phyloP scores from a whole-genome alignment of 352 stramenopile genomes.

The Phytophthora pini region DNA sequence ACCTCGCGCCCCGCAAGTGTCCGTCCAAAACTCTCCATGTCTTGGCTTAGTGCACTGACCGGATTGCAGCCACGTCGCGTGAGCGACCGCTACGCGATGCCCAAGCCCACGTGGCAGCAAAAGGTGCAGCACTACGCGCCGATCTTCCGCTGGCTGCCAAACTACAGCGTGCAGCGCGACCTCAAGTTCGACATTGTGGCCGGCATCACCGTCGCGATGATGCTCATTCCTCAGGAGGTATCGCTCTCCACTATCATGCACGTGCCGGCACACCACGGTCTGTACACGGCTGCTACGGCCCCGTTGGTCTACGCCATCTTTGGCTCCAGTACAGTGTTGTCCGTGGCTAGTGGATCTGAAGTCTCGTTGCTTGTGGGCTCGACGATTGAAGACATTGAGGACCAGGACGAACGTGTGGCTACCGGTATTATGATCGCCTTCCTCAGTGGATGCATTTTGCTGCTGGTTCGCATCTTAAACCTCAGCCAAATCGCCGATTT shows the following conservation, averaged over 20 bases:
- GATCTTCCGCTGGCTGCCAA: conserved; percentile 27
- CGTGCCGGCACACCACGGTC: conserved; percentile 18
- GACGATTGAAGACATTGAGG: conserved; percentile 21
- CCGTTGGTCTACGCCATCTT: conserved; percentile 26
- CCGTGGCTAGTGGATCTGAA: conserved; percentile 22
- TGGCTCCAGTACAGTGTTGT: conserved; percentile 25
- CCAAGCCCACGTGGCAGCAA: conserved; percentile 22
- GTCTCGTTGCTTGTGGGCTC: conserved; percentile 23
- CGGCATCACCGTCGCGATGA: conserved; percentile 21
- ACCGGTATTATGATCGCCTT: conserved; percentile 24
- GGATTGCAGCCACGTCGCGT: conserved; percentile 10
- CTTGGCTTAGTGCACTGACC: conserved; percentile 13
- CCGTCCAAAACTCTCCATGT: neutral
- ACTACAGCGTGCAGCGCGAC: conserved; percentile 29
- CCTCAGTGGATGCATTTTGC: conserved; percentile 20
- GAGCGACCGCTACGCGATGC: conserved; percentile 22
- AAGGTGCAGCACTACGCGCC: conserved; percentile 24
- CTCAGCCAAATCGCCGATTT: conserved; percentile 30
- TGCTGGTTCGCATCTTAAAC: conserved; percentile 15
- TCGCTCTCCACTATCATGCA: conserved; percentile 24
- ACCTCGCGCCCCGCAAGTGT: neutral
- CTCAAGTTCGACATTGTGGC: conserved; percentile 30
- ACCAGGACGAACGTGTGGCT: conserved; percentile 17
- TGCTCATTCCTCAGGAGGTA: conserved; percentile 23
- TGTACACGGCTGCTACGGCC: conserved; percentile 22